phyloP scores from a whole-genome alignment of 306 rosid genomes.

The Castanea crenata region DNA sequence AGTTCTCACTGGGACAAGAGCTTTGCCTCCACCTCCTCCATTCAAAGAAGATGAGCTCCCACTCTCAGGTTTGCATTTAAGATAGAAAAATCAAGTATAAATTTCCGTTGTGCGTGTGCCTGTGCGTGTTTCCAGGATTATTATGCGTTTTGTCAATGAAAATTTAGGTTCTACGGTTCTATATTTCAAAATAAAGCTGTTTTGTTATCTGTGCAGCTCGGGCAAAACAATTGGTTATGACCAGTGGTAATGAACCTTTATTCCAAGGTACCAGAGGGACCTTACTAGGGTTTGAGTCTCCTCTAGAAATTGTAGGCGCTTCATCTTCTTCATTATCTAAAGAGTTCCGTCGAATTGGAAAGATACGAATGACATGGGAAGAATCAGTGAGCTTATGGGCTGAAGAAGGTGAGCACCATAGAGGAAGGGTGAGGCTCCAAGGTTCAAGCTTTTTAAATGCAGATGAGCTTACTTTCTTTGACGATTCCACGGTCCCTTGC shows the following conservation, averaged over 20 bases:
- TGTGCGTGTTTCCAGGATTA: background rate
- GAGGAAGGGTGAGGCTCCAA: constrained; percentile 71
- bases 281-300: constrained; percentile 57
- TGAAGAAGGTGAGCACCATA: constrained; percentile 74
- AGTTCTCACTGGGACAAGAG: constrained; percentile 24
- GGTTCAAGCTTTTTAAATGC: constrained; percentile 71
- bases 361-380: constrained; percentile 86
- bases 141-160: too few relatives aligned
- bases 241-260: constrained; percentile 44
- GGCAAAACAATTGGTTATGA: constrained; percentile 53
- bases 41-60: constrained; percentile 63
- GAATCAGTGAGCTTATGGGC: constrained; percentile 89
- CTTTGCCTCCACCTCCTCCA: constrained; percentile 57
- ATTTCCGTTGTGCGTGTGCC: background rate
- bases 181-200: background rate
- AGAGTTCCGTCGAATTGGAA: constrained; percentile 83
- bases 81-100: background rate
- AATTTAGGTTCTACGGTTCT: too few relatives aligned
- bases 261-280: constrained; percentile 52
- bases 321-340: constrained; percentile 33
- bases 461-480: constrained; percentile 76
- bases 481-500: constrained; percentile 78
- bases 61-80: constrained; percentile 44
- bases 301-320: constrained; percentile 42
- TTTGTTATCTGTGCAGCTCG: constrained; percentile 38